phyloP scores from a whole-genome alignment of 805 yeast genomes.

The Metschnikowia similis region DNA sequence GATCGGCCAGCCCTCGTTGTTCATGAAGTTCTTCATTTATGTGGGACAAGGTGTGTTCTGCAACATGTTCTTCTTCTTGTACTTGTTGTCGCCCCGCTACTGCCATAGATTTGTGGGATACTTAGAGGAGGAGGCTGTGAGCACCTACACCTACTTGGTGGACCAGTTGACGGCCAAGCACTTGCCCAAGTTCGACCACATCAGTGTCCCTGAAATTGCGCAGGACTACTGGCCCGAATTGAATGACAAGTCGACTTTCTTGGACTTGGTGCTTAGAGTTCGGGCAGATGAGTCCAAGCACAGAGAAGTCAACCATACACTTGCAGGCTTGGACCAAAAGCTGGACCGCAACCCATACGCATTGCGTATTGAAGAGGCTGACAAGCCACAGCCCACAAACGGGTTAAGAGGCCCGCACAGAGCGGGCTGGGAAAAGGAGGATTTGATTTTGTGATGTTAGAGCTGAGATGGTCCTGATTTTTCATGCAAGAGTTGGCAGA shows the following conservation, averaged over 20 bases:
- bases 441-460: constrained; percentile 22
- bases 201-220: constrained; percentile 56
- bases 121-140: constrained; percentile 72
- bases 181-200: constrained; percentile 44
- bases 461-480: too few relatives aligned
- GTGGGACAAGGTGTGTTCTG: constrained; percentile 70
- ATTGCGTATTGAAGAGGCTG: constrained; percentile 32
- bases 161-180: constrained; percentile 51
- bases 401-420: constrained; percentile 30
- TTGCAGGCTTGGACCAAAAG: constrained; percentile 55
- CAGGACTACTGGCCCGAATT: constrained; percentile 58
- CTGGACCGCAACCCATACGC: constrained; percentile 68
- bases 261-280: constrained; percentile 55
- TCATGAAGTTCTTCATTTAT: constrained; percentile 51
- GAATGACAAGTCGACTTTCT: constrained; percentile 46
- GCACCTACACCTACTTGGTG: constrained; percentile 59
- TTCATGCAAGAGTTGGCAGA: too few relatives aligned
- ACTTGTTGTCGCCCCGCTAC: constrained; percentile 54
- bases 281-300: constrained; percentile 80
- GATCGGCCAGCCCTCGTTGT: constrained; percentile 57
- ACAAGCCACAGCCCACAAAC: constrained; percentile 35
- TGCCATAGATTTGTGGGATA: constrained; percentile 78
- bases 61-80: constrained; percentile 58
- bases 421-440: constrained; percentile 41
- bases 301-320: constrained; percentile 74